phyloP scores from a whole-genome alignment of 116 monocot genomes.

The Papilionanthe hybrid region DNA sequence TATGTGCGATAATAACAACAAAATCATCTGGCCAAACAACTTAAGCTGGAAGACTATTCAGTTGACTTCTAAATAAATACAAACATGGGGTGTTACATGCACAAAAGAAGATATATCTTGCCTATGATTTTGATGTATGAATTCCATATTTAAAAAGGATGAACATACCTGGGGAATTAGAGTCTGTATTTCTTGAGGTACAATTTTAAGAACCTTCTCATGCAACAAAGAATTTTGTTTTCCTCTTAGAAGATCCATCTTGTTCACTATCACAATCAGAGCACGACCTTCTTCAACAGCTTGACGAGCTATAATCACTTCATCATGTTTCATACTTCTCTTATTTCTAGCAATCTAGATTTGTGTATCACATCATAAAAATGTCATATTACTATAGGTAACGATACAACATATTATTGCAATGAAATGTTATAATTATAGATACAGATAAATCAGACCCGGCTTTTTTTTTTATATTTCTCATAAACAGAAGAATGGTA shows the following conservation, averaged over 20 bases:
- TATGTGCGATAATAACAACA: neutral
- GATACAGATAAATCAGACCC: neutral
- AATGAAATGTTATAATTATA: neutral
- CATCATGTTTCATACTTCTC: conserved; percentile 87
- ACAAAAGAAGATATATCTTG: neutral
- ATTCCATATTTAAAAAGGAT: conserved; percentile 5
- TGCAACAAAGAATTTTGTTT: conserved; percentile 32
- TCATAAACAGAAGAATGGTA: neutral
- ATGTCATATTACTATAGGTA: neutral
- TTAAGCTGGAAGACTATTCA: neutral
- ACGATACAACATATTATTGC: neutral
- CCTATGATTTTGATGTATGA: neutral
- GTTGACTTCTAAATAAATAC: neutral
- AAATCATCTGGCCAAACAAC: neutral
- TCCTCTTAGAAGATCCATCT: conserved; percentile 91
- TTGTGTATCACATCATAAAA: conserved; percentile 2
- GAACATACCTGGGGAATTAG: conserved; percentile 81
- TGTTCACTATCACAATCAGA: conserved; percentile 92
- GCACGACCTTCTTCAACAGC: conserved; percentile 98
- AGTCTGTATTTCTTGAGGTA: conserved; percentile 84
- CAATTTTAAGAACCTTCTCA: conserved; percentile 65
- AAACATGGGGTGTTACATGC: neutral
- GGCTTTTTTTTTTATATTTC: neutral
- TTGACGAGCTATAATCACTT: conserved; percentile 85
- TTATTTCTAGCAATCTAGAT: conserved; percentile 72